Conservation (phyloP, 2,329 filamentous ascomycete genomes). For the Ampelomyces quisqualis region DNA sequence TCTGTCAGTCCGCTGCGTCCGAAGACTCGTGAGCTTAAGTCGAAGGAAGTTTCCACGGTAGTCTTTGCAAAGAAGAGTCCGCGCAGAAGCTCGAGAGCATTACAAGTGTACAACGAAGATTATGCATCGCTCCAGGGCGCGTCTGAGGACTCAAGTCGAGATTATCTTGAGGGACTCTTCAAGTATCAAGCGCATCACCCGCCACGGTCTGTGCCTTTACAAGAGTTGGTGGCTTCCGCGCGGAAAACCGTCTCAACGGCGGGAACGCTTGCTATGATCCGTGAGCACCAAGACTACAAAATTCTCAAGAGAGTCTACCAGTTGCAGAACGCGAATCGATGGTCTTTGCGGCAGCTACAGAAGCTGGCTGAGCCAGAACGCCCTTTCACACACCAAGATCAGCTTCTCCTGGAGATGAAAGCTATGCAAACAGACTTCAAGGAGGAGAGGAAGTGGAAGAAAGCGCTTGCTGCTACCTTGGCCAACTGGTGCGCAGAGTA, state of each 20-base stretch:
- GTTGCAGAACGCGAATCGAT: conserved; percentile 85
- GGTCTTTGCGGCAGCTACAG: conserved; percentile 88
- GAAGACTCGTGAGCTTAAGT: conserved; percentile 43
- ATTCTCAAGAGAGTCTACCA: conserved; percentile 86
- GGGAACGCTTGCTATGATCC: conserved; percentile 78
- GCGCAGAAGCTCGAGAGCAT: conserved; percentile 27
- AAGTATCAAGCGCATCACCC: conserved; percentile 58
- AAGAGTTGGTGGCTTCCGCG: conserved; percentile 75
- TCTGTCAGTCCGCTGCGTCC: conserved; percentile 29
- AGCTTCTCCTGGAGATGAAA: conserved; percentile 85
- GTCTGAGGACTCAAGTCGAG: conserved; percentile 50
- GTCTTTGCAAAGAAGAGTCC: conserved; percentile 69
- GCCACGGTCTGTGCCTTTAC: conserved; percentile 55
- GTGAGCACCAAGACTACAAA: conserved; percentile 84
- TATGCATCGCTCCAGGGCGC: conserved; percentile 50
- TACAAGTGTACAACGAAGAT: conserved; percentile 41
- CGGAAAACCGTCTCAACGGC: conserved; percentile 87
- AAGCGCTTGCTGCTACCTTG: conserved; percentile 73
- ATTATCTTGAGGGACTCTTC: conserved; percentile 66
- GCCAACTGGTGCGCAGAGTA: conserved; percentile 84
- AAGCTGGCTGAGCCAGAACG: conserved; percentile 78
- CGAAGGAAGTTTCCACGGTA: conserved; percentile 69
- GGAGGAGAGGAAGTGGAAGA: conserved; percentile 94
- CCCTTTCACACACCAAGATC: conserved; percentile 78
- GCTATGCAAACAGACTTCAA: conserved; percentile 98